These are phyloP conservation scores for Astragalus glycyphyllos DNA, from an alignment of 306 rosid species.

Conservation along the genomic window DNA sequence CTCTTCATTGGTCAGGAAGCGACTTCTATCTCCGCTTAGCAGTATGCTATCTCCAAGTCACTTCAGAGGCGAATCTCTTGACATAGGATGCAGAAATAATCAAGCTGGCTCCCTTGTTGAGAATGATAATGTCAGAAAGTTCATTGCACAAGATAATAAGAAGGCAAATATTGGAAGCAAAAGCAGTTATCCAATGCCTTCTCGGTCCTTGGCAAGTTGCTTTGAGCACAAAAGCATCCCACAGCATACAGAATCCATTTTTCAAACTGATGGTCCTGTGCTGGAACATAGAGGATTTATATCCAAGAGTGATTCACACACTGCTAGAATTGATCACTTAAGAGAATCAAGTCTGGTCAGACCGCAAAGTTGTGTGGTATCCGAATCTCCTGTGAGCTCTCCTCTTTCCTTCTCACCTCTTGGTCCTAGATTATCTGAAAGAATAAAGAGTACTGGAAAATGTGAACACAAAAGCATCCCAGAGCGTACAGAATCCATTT, in stretches of 20 bases:
- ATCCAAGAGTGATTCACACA: slow-evolving; percentile 48
- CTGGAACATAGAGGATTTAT: slow-evolving; percentile 47
- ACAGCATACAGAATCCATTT: slow-evolving; percentile 44
- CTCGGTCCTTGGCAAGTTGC: slow-evolving; percentile 60
- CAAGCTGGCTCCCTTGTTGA: slow-evolving; percentile 40
- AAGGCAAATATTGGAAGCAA: slow-evolving; percentile 86
- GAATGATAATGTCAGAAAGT: slow-evolving; percentile 46
- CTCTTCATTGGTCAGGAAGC: slow-evolving; percentile 78
- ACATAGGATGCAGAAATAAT: slow-evolving; percentile 63
- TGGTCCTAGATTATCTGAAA: slow-evolving; percentile 85
- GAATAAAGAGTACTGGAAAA: slow-evolving; percentile 54
- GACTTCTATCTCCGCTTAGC: slow-evolving; percentile 81
- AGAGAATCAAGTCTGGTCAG: slow-evolving; percentile 50
- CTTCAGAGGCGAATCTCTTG: slow-evolving; percentile 70
- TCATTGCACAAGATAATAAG: slow-evolving; percentile 69
- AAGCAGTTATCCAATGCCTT: slow-evolving; percentile 49
- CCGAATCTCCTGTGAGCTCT: slow-evolving; percentile 55
- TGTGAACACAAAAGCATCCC: too few relatives aligned
- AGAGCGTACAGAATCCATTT: slow-evolving; percentile 47
- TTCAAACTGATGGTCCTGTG: slow-evolving; percentile 65
- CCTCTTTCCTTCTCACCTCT: slow-evolving; percentile 88
- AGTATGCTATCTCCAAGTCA: slow-evolving; percentile 75
- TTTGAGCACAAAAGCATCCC: slow-evolving; percentile 53
- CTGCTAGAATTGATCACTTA: slow-evolving; percentile 48
- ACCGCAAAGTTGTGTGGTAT: slow-evolving; percentile 49